Base-by-base conservation (phyloP, 2,329 filamentous ascomycete species). In the Amauroascus verrucosus region DNA sequence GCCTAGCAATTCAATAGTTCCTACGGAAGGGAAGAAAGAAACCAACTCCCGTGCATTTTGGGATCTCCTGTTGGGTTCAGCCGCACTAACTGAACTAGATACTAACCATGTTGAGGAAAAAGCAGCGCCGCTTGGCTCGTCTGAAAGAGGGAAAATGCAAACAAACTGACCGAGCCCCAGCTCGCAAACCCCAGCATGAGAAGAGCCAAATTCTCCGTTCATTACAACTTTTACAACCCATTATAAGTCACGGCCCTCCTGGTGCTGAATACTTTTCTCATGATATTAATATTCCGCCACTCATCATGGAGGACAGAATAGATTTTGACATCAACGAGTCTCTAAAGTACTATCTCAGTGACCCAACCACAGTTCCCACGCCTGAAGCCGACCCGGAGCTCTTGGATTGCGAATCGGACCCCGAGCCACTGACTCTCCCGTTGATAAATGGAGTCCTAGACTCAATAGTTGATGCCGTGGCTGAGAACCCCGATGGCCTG, bases 241-340 rank as follows among this genome's bases (percentile, higher is more conserved):
- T 32, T 33, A 37, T 9, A 26, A 38, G 4, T 16, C 14, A n/a
- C 22, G 24, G 6, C 18, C 16, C 16, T 37, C 32, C 20, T 22
- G 28, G 14, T 43, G 35, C 35, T 41, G 35, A 28, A 41, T 7
- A 22, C 7, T n/a, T 26, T 44, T 20, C 24, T 35, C 18, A 40
- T 51, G 38, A 7, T 51, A 24, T 18, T 43, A 11, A 43, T 16
- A 35, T 33, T 13, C 18, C 13, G 8, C 9, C 14, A 7, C 24
- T 44, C 16, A 33, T n/a, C 14, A 86, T 86, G 75, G 77, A 78
- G 62, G 74, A 76, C 59, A 73, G 71, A 59, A 80, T 89, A 67
- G 80, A 84, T 65, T 98, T 98, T 74, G 88, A 97, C 70, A 88
- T 98, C 71, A 95, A 96, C 70, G 86, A 95, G 75, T 88, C 89